Evolutionary conservation across 2,329 filamentous ascomycete species (phyloP), one percentile per base, ranked within the genome.

Genomic region (Penicillium sp.): DNA sequence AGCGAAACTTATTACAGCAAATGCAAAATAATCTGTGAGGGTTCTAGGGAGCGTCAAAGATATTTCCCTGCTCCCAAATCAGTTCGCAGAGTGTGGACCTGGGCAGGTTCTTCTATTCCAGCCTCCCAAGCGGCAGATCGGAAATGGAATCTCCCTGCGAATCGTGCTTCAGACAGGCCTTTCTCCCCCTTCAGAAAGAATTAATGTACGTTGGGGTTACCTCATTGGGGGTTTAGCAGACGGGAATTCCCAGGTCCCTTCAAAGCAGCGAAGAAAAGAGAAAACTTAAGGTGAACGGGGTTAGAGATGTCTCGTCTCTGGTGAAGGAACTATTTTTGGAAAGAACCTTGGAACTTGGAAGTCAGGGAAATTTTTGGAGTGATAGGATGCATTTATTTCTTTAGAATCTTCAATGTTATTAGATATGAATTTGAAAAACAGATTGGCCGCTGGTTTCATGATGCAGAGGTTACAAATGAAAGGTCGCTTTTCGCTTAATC

Each of bases 31-130:
- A 55, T 56, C 31, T 29, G 50, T 12, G 23, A 55, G 6, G 25
- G 55, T 37, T 41, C 45, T 9, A 11, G n/a, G 20, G 22, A 48
- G 11, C 53, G 45, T 15, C 18, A 29, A 15, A 47, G 45, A 35
- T 20, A 35, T 15, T 49, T 49, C 6, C 58, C 55, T 15, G 29
- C 25, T 4, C 43, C 45, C 4, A 22, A 51, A 11, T 27, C 20
- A 7, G 45, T 57, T 27, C 51, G 51, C 26, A 46, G 49, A 18
- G 31, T 57, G 6, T 33, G 57, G 41, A 27, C 49, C 8, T 55
- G 54, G 57, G 51, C 54, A 26, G 54, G 57, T 2, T 33, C 27
- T 4, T n/a, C 3, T 12, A 27, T 45, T 14, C 27, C 20, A 44
- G n/a, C 12, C 7, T 20, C 35, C 27, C n/a, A 12, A n/a, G 27